Percentiles rank a stretch among this genome's conserved stretches.
phyloP scores from a whole-genome alignment of 257 asterid species.

The Fraxinus cuspidata region DNA sequence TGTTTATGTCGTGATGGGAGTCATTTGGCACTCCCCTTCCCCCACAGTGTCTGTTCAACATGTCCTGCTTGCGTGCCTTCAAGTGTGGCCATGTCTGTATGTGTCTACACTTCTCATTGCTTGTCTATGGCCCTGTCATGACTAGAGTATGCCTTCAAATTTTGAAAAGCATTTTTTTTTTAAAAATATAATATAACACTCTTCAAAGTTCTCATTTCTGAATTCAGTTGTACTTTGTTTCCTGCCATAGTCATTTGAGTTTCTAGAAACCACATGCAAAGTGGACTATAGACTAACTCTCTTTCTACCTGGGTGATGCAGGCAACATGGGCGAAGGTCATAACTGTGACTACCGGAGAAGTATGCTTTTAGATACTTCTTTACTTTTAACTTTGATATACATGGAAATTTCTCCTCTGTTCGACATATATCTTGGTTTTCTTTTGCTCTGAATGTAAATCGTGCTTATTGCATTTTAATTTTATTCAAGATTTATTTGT shows the following conservation, averaged over 20 bases:
- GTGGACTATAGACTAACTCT: neutral
- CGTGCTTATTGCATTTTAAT: neutral
- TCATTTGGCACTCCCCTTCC: neutral
- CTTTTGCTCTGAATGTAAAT: neutral
- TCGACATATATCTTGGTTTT: neutral
- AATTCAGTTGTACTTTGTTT: neutral
- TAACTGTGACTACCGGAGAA: constrained; percentile 56
- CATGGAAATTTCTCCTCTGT: neutral
- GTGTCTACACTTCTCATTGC: neutral
- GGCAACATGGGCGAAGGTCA: constrained; percentile 55
- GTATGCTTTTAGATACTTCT: constrained; percentile 35
- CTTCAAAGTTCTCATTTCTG: neutral
- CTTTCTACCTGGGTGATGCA: constrained; percentile 31
- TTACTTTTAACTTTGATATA: neutral
- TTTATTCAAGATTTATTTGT: neutral
- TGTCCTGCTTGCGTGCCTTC: neutral
- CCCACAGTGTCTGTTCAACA: neutral
- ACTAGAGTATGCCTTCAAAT: neutral
- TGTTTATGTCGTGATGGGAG: neutral
- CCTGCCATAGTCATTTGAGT: neutral
- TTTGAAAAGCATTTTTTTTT: neutral
- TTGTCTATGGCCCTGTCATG: neutral
- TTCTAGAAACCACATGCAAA: neutral
- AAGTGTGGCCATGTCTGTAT: neutral
- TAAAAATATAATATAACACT: neutral